A percentile compares a stretch with the other conserved stretches of the same genome.
phyloP scores from a whole-genome alignment of 2,329 filamentous ascomycete species.

The Neoascochyta sp. region DNA sequence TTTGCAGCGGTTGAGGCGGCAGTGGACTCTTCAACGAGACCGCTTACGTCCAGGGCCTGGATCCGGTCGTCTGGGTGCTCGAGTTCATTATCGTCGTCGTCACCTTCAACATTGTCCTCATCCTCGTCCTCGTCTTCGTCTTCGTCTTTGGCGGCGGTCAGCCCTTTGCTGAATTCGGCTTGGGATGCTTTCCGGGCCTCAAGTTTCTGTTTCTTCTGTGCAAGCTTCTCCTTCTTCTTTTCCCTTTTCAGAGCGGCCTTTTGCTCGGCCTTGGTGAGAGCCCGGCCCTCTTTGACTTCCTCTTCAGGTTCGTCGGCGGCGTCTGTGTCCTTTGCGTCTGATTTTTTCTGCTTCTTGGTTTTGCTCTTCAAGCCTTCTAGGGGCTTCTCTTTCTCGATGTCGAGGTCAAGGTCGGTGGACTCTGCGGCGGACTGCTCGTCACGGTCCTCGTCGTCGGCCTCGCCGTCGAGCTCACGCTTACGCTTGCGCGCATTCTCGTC shows the following conservation, averaged over 20 bases:
- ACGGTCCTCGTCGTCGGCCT: conserved; percentile 32
- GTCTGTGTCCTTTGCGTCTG: conserved; percentile 35
- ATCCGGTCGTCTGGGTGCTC: conserved; percentile 32
- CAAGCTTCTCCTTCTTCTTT: conserved; percentile 46
- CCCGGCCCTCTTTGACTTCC: conserved; percentile 35
- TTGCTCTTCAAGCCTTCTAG: conserved; percentile 38
- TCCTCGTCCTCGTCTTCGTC: conserved; percentile 27
- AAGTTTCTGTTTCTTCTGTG: conserved; percentile 39
- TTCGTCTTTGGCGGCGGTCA: conserved; percentile 17
- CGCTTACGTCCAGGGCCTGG: conserved; percentile 35
- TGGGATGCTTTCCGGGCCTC: conserved; percentile 28
- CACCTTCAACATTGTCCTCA: conserved; percentile 18
- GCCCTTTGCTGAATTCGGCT: conserved; percentile 26
- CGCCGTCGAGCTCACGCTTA: conserved; percentile 63
- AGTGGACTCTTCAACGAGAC: conserved; percentile 36
- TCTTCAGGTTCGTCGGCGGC: conserved; percentile 16
- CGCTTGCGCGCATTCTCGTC: conserved; percentile 78
- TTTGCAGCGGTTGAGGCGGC: conserved; percentile 30
- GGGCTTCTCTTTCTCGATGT: conserved; percentile 38
- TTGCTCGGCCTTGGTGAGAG: conserved; percentile 38
- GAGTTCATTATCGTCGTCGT: conserved; percentile 18
- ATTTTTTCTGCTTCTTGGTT: conserved; percentile 45
- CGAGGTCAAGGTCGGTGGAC: conserved; percentile 35
- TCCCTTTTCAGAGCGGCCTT: conserved; percentile 46
- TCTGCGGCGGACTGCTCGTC: conserved; percentile 17